Conservation (phyloP, 805 yeast species). For the Ogataea degrootiae region DNA sequence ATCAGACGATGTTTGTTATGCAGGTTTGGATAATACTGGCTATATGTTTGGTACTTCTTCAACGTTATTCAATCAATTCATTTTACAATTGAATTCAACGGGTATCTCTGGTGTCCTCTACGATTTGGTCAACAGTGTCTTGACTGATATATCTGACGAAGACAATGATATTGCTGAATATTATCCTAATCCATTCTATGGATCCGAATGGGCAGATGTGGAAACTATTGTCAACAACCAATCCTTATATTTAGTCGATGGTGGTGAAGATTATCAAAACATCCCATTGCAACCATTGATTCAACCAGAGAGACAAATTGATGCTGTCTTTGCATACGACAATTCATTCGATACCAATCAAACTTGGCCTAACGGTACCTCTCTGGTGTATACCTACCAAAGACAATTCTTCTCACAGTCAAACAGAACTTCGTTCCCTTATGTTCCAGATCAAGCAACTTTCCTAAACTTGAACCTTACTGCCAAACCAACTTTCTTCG, state of each 20-base stretch:
- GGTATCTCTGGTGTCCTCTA: constrained; percentile 43
- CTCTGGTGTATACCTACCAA: constrained; percentile 50
- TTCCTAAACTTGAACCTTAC: constrained; percentile 59
- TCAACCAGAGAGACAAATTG: constrained; percentile 57
- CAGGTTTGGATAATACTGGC: constrained; percentile 78
- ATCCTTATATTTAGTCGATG: constrained; percentile 60
- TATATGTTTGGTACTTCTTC: constrained; percentile 81
- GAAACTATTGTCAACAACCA: constrained; percentile 36
- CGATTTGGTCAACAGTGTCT: constrained; percentile 40
- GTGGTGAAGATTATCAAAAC: constrained; percentile 75
- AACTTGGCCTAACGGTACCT: constrained; percentile 65
- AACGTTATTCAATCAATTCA: constrained; percentile 65
- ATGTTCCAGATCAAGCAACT: constrained; percentile 67
- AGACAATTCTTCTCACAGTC: constrained; percentile 55
- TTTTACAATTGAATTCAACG: constrained; percentile 53
- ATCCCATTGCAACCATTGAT: constrained; percentile 64
- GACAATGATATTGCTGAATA: constrained; percentile 68
- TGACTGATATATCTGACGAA: constrained; percentile 37
- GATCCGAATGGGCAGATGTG: constrained; percentile 34
- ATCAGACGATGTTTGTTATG: constrained; percentile 43
- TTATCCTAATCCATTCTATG: constrained; percentile 66
- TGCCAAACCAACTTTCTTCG: constrained; percentile 73
- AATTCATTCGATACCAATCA: constrained; percentile 60
- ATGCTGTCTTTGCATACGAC: constrained; percentile 61
- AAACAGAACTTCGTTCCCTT: constrained; percentile 65